Conservation (phyloP, 495 filamentous ascomycete species). For the Aspergillus taichungensis region DNA sequence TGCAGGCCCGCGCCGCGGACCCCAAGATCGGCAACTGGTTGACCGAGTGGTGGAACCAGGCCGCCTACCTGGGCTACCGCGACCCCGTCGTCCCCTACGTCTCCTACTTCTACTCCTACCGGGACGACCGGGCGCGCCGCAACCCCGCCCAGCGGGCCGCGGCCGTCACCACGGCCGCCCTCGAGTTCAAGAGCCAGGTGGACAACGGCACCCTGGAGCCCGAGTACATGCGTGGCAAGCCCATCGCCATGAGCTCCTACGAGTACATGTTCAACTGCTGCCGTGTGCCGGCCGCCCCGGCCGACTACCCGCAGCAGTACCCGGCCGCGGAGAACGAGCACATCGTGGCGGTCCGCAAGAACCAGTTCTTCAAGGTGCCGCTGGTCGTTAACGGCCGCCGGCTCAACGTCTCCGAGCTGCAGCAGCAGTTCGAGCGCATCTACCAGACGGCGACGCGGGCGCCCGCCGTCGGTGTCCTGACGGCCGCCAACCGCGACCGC, state of each 20-base stretch:
- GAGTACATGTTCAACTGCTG: conserved; percentile 98
- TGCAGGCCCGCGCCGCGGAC: conserved; percentile 72
- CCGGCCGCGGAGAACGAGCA: conserved; percentile 65
- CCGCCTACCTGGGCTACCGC: conserved; percentile 84
- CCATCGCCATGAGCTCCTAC: conserved; percentile 95
- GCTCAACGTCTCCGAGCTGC: conserved; percentile 79
- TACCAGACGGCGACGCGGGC: conserved; percentile 64
- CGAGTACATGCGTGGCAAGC: conserved; percentile 93
- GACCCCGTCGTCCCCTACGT: conserved; percentile 98
- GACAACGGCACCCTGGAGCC: conserved; percentile 80
- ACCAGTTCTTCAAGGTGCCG: conserved; percentile 86
- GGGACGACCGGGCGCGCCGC: conserved; percentile 80
- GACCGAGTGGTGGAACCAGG: conserved; percentile 94
- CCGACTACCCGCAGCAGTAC: conserved; percentile 81
- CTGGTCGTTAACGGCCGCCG: conserved; percentile 69
- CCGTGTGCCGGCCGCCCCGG: conserved; percentile 73
- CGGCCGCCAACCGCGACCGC: conserved; percentile 82
- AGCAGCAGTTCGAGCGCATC: conserved; percentile 77
- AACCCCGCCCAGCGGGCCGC: conserved; percentile 90
- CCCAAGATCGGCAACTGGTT: conserved; percentile 90
- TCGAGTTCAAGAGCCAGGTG: conserved; percentile 92
- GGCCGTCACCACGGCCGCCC: conserved; percentile 70
- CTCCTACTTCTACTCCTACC: conserved; percentile 98
- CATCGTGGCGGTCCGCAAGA: conserved; percentile 84
- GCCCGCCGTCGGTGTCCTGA: conserved; percentile 76